phyloP scores from a whole-genome alignment of 2,329 filamentous ascomycete genomes.

The Triangularia setosa region DNA sequence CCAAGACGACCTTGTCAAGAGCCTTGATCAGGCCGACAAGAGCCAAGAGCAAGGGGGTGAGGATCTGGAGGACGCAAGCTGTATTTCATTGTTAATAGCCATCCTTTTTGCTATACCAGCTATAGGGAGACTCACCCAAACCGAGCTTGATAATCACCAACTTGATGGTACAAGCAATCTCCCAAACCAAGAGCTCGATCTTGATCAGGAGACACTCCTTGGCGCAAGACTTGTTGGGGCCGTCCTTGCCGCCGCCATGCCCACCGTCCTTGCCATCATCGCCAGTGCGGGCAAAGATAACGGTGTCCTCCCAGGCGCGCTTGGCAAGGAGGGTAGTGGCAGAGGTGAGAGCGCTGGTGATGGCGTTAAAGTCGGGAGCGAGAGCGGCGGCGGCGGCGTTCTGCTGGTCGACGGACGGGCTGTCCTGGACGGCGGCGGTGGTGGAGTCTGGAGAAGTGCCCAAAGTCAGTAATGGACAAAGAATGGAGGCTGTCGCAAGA shows the following conservation, averaged over 20 bases:
- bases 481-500: neutral
- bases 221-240: conserved; percentile 10
- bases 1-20: conserved; percentile 26
- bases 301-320: conserved; percentile 13
- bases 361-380: conserved; percentile 26
- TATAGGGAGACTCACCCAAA: conserved; percentile 23
- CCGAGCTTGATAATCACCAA: conserved; percentile 28
- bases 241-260: conserved; percentile 3
- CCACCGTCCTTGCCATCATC: neutral
- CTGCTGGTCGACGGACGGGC: conserved; percentile 22
- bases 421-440: conserved; percentile 20
- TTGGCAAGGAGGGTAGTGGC: conserved; percentile 26
- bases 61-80: conserved; percentile 21
- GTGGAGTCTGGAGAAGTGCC: conserved; percentile 23
- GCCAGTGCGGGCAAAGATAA: neutral
- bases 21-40: conserved; percentile 24
- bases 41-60: conserved; percentile 27
- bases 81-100: conserved; percentile 7
- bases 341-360: conserved; percentile 24
- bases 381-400: conserved; percentile 23
- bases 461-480: neutral
- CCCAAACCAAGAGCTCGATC: conserved; percentile 26
- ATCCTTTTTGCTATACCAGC: neutral
- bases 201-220: conserved; percentile 23
- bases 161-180: conserved; percentile 28